phyloP scores from a whole-genome alignment of 2,329 filamentous ascomycete species.

The Colletotrichum tabaci region DNA sequence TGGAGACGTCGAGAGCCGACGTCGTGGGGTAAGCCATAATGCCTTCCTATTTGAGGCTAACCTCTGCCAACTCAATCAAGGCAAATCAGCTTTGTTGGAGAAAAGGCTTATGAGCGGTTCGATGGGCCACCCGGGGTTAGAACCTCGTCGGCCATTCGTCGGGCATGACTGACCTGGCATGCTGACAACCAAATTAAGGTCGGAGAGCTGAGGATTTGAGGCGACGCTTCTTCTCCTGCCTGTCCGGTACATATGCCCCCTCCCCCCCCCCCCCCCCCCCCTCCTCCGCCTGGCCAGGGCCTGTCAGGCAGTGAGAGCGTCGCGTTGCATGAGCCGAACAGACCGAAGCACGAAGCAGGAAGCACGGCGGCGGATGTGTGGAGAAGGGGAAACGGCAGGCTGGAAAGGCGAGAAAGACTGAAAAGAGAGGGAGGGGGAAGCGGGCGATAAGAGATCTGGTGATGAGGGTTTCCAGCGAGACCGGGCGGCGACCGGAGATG shows the following conservation, averaged over 20 bases:
- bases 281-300: neutral
- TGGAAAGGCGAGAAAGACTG: neutral
- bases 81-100: neutral
- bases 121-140: neutral
- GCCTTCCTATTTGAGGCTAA: slow-evolving; percentile 33
- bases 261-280: too few relatives aligned
- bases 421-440: neutral
- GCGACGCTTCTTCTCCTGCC: neutral
- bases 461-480: neutral
- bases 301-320: neutral
- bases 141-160: neutral
- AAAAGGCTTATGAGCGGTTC: neutral
- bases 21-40: neutral
- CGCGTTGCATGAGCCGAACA: neutral
- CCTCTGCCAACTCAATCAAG: neutral
- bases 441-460: slow-evolving; percentile 3
- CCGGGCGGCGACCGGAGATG: slow-evolving; percentile 20
- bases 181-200: slow-evolving; percentile 2
- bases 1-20: neutral
- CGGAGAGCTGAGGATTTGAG: slow-evolving; percentile 2
- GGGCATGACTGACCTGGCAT: slow-evolving; percentile 9
- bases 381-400: neutral
- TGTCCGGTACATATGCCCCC: neutral
- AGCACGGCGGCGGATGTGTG: neutral
- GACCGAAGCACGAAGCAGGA: neutral